Evolutionary conservation across 768 basidiomycete genomes (phyloP), one percentile per base, ranked within the genome.

Genomic region (Xerocomellus dryophilus): DNA sequence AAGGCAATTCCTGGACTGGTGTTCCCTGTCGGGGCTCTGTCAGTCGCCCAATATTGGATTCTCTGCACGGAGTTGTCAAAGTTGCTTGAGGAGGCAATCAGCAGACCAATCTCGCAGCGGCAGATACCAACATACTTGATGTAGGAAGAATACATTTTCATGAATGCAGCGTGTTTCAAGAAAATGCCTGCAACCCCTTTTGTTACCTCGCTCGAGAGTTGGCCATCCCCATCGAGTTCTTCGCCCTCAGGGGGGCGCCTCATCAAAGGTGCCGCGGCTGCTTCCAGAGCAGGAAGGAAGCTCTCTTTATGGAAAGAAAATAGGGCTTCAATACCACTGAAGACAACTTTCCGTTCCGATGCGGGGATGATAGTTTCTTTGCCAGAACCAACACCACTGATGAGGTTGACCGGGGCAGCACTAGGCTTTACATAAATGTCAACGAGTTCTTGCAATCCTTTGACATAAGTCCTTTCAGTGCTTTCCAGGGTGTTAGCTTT

Each of bases 121-220:
- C 9, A 38, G 58, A 44, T 47, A 51, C 9, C 3, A 36, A 73
- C 88, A 67, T 68, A 93, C 92, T 98, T 98, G 78, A 96, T 96
- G 69, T 98, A 99, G 41, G 88, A 90, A 31, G 93, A 94, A 70
- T 99, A 99, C 89, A 98, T 98, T 75, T 79, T 91, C 91, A 99
- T 93, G 76, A 98, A 98, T 5, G 96, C 93, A 29, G 93, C 91
- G 70, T 99, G 94, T 49, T 88, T 90, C 50, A 92, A 75, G 71
- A 98, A 99, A 43, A 91, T 93, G 53, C 86, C 81, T 7, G 91
- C 95, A 35, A 99, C 87, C 14, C 82, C 79, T 54, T 81, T 88
- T 0, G 91, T 92, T 14, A 91, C 90, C 42, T 75, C 76, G 48
- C 85, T 69, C 0, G 93, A 92, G 35, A 90, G 65, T 52, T 83